Conservation (phyloP, 192 early-diverging fungal genomes). For the Linnemannia schmuckeri region DNA sequence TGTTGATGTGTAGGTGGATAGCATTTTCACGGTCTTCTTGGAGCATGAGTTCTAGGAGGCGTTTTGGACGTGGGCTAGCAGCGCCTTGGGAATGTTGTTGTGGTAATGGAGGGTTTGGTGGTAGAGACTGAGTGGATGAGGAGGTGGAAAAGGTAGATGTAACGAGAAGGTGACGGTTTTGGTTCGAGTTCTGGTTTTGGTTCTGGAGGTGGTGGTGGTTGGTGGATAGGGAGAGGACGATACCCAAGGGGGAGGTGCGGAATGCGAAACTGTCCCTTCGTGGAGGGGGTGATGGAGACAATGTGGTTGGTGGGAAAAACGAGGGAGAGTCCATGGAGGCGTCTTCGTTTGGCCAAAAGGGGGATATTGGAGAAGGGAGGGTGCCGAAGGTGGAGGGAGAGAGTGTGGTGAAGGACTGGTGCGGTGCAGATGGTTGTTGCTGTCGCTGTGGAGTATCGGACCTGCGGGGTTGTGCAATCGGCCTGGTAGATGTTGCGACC, state of each 20-base stretch:
- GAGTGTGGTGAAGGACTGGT: neutral
- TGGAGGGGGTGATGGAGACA: neutral
- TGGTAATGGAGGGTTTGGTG: neutral
- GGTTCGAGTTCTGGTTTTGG: neutral
- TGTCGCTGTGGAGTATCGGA: neutral
- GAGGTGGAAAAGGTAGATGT: too few relatives aligned
- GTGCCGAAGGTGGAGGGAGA: neutral
- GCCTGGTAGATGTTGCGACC: neutral
- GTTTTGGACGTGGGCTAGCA: neutral
- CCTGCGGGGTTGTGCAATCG: neutral
- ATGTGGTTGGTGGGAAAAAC: neutral
- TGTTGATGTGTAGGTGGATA: neutral
- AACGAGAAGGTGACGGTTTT: too few relatives aligned
- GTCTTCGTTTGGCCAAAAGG: neutral
- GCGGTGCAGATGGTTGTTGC: neutral
- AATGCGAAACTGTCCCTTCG: neutral
- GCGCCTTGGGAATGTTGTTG: neutral
- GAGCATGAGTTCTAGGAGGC: neutral
- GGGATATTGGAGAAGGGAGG: neutral
- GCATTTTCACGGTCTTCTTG: neutral
- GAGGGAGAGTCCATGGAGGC: neutral
- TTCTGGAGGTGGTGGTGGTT: neutral
- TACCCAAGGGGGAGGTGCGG: neutral
- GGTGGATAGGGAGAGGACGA: neutral
- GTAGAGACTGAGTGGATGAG: neutral